A percentile compares a stretch with the other conserved stretches of the same genome.
Evolutionary conservation across 164 flowering plant species (phyloP).

Genomic region (Nelumbo lutea): DNA sequence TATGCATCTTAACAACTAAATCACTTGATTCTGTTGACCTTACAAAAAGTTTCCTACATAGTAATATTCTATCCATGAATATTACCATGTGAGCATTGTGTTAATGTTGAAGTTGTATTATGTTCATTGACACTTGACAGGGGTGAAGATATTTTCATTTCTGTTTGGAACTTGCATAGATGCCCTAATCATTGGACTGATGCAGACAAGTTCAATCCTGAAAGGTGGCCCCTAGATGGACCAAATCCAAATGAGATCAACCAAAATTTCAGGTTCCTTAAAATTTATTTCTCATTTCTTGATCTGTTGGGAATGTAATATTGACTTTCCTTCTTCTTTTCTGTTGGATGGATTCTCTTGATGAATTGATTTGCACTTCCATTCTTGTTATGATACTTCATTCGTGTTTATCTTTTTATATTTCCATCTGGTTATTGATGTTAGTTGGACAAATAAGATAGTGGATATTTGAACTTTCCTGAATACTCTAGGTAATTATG

Average conservation of each 20-base stretch:
- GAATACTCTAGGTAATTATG: neutral
- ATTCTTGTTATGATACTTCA: neutral
- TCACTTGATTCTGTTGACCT: neutral
- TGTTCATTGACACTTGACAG: conserved; percentile 26
- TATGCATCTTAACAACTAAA: neutral
- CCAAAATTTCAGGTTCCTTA: conserved; percentile 74
- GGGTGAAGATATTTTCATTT: conserved; percentile 92
- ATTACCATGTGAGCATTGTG: neutral
- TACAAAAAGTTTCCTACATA: neutral
- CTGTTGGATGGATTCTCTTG: neutral
- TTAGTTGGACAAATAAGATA: neutral
- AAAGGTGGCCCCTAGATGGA: conserved; percentile 97
- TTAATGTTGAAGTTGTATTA: neutral
- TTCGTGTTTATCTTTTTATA: neutral
- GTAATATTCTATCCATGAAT: neutral
- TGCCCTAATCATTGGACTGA: conserved; percentile 77
- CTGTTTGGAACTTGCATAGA: conserved; percentile 92
- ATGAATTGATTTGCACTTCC: neutral
- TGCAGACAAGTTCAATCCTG: conserved; percentile 85
- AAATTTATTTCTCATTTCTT: neutral
- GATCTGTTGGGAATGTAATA: too few relatives aligned
- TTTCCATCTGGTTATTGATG: neutral
- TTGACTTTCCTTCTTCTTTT: too few relatives aligned
- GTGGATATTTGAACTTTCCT: neutral
- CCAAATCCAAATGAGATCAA: conserved; percentile 91